Evolutionary conservation across 2,329 filamentous ascomycete species (phyloP), one percentile per base, ranked within the genome.

Genomic region (Madurella fahalii): DNA sequence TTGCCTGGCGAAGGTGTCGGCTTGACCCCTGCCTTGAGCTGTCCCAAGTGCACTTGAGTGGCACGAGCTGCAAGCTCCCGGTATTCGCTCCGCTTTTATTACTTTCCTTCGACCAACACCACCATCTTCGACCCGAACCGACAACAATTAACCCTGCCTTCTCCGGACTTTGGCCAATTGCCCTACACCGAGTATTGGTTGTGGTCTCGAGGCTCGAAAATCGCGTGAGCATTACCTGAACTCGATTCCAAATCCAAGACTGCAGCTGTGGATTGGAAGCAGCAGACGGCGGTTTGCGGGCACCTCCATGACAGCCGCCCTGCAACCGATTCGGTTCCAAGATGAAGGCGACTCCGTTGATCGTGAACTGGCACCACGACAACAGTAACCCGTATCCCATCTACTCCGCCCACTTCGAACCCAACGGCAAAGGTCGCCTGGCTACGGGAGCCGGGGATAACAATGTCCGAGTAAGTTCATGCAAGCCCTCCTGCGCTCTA

Each of bases 311-410:
- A 57, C 39, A 50, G 47, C 58, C 48, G 42, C 45, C 45, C 42
- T 47, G 47, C 54, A 55, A 47, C 55, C 60, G 50, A 50, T 55
- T 54, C 51, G 46, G 65, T 65, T 67, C 68, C 72, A 78, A 72
- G 70, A 99, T 99, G 94, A 97, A 95, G 82, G 92, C 91, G 69
- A 87, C 90, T 68, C 93, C 94, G 65, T 82, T 99, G 64, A 93
- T 97, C 69, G 93, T 99, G 75, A 90, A 95, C 78, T 99, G 94
- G 94, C 95, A 99, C 74, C 90, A 96, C 72, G 90, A 96, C 69
- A 96, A 95, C 75, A 58, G 53, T 40, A 64, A 63, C 49, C 63
- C 63, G 13, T 85, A 90, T 65, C 94, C 94, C 56, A 92, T 99
- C 70, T 99, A 97, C 76, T 96, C 93, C 42, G 90, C 91, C 64